Conservation (phyloP, 495 filamentous ascomycete species). For the Thermothielavioides terrestris region DNA sequence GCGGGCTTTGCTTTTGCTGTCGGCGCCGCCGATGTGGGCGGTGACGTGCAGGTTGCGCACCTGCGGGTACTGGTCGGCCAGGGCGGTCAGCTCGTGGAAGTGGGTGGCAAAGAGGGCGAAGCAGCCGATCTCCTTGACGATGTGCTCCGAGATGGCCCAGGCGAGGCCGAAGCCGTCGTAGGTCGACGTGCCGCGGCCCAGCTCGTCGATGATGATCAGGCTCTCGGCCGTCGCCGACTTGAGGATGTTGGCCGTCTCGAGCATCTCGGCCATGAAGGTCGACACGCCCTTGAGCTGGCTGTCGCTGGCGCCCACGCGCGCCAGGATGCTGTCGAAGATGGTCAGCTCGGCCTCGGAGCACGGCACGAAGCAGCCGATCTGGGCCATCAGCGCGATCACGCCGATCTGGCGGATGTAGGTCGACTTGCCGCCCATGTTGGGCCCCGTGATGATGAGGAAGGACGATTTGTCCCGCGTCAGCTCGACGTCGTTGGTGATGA, state of each 20-base stretch:
- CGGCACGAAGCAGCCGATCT: conserved; percentile 94
- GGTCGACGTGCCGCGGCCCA: conserved; percentile 95
- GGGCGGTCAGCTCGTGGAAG: conserved; percentile 93
- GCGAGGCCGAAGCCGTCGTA: conserved; percentile 98
- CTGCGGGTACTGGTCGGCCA: conserved; percentile 74
- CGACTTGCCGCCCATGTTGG: conserved; percentile 98
- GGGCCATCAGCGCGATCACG: conserved; percentile 95
- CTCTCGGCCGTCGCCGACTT: conserved; percentile 91
- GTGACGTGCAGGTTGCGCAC: conserved; percentile 94
- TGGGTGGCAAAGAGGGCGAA: conserved; percentile 95
- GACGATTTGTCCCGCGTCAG: conserved; percentile 73
- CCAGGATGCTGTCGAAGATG: conserved; percentile 96
- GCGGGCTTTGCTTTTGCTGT: neutral
- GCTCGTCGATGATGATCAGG: conserved; percentile 96
- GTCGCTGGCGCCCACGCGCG: conserved; percentile 90
- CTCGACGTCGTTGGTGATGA: conserved; percentile 95
- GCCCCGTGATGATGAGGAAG: conserved; percentile 95
- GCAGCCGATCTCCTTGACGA: conserved; percentile 87
- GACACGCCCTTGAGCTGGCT: conserved; percentile 96
- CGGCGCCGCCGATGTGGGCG: conserved; percentile 71
- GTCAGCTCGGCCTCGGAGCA: conserved; percentile 84
- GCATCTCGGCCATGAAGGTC: conserved; percentile 99
- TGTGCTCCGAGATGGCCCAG: conserved; percentile 98
- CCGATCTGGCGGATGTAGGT: conserved; percentile 98
- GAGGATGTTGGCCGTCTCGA: conserved; percentile 96